A percentile compares a stretch with the other conserved stretches of the same genome.
Conservation (phyloP, 495 filamentous ascomycete genomes). For the Elasticomyces elasticus region DNA sequence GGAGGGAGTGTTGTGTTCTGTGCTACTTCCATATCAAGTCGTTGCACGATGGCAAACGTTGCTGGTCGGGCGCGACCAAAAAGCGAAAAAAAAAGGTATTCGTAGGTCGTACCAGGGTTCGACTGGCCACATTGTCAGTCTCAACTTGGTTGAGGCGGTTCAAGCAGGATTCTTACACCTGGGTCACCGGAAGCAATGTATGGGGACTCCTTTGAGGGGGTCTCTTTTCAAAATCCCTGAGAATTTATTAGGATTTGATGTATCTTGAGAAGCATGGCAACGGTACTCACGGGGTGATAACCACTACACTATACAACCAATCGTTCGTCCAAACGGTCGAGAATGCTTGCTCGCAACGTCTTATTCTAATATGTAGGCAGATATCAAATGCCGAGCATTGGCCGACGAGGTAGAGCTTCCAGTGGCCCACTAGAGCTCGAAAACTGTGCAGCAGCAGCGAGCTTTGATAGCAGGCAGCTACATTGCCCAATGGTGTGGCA, state of each 20-base stretch:
- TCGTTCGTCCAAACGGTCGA: not conserved
- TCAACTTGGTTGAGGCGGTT: not conserved
- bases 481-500: too few species aligned
- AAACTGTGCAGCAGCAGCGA: too few species aligned
- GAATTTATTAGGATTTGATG: not conserved
- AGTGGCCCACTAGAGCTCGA: too few species aligned
- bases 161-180: not conserved
- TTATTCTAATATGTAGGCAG: not conserved
- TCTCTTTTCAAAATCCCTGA: not conserved
- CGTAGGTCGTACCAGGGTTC: not conserved
- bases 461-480: too few species aligned
- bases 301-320: conserved; percentile 1
- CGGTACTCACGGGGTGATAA: not conserved
- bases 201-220: too few species aligned
- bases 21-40: not conserved
- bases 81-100: not conserved
- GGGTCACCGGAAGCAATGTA: not conserved
- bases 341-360: not conserved
- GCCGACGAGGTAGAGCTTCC: too few species aligned
- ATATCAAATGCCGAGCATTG: not conserved
- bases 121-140: not conserved
- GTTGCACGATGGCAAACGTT: not conserved
- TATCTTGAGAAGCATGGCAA: not conserved
- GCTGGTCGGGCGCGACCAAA: not conserved
- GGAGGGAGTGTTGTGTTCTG: conserved; percentile 35